Percentiles rank a stretch among this genome's conserved stretches.
Conservation (phyloP, 768 basidiomycete genomes). For the Sarcodon aspratus region DNA sequence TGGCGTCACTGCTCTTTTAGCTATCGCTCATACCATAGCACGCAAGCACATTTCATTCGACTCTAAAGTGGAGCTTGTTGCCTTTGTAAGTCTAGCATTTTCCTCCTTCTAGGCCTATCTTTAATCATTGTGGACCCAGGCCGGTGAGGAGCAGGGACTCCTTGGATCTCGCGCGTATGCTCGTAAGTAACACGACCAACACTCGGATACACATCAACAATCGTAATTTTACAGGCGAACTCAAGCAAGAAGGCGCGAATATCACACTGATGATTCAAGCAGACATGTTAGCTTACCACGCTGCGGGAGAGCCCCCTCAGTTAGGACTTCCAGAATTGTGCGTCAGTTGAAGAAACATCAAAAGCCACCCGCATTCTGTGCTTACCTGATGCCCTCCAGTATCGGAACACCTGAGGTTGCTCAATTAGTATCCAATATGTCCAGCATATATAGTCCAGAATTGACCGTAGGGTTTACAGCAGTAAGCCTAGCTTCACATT, state of each 20-base stretch:
- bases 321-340: conserved; percentile 69
- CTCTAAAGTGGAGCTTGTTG: conserved; percentile 67
- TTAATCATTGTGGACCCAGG: background rate
- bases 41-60: conserved; percentile 58
- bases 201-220: background rate
- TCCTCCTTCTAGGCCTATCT: background rate
- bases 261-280: conserved; percentile 82
- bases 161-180: conserved; percentile 73
- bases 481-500: conserved; percentile 22
- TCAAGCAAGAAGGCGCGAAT: conserved; percentile 48
- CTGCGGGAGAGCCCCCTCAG: conserved; percentile 67
- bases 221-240: conserved; percentile 29
- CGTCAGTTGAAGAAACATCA: conserved; percentile 13
- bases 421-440: conserved; percentile 64
- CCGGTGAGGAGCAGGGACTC: conserved; percentile 89
- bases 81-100: conserved; percentile 35
- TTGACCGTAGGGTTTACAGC: conserved; percentile 56
- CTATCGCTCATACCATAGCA: conserved; percentile 67
- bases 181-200: conserved; percentile 30
- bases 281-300: conserved; percentile 87
- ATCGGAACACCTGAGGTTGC: conserved; percentile 73
- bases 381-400: conserved; percentile 23
- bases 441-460: conserved; percentile 74
- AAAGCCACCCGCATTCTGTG: background rate
- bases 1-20: conserved; percentile 62